These are phyloP conservation scores for Flaveria linearis DNA, from an alignment of 129 eudicot genomes.

Conservation along the genomic window DNA sequence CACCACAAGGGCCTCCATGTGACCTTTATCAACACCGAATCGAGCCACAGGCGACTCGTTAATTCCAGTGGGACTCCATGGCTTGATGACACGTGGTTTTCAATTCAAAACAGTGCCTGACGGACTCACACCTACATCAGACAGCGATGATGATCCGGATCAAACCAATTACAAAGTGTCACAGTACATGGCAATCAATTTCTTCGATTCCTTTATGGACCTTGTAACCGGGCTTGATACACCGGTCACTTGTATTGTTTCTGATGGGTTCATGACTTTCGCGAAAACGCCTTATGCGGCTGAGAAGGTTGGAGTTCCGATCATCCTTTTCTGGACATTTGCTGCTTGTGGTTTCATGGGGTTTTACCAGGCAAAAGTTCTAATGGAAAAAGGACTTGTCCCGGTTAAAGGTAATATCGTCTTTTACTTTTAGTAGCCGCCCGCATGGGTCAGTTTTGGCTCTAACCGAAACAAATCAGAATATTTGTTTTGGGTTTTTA, in stretches of 20 bases:
- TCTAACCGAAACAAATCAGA: too few species aligned
- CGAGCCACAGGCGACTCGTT: background rate
- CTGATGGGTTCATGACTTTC: conserved; percentile 33
- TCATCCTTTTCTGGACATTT: conserved; percentile 29
- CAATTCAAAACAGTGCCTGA: conserved; percentile 43
- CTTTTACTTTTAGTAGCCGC: too few species aligned
- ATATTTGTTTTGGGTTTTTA: too few species aligned
- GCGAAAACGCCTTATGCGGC: conserved; percentile 20
- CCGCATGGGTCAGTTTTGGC: too few species aligned
- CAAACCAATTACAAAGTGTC: too few species aligned
- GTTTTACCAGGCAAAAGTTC: conserved; percentile 5
- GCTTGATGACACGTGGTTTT: too few species aligned
- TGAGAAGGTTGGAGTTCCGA: conserved; percentile 24
- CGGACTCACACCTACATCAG: conserved; percentile 33
- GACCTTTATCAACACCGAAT: conserved; percentile 31
- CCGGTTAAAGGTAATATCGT: conserved; percentile 21
- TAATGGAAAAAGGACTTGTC: conserved; percentile 6
- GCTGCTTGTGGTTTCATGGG: conserved; percentile 38
- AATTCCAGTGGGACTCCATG: too few species aligned
- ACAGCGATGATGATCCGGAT: too few species aligned
- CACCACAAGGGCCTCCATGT: conserved; percentile 26
- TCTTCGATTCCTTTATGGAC: conserved; percentile 15
- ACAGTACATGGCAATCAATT: background rate
- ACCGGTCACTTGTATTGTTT: conserved; percentile 20
- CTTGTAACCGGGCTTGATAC: conserved; percentile 15